Evolutionary conservation across 129 eudicot genomes (phyloP), one percentile per base, ranked within the genome.

Genomic region (Chrysanthemum seticuspe): DNA sequence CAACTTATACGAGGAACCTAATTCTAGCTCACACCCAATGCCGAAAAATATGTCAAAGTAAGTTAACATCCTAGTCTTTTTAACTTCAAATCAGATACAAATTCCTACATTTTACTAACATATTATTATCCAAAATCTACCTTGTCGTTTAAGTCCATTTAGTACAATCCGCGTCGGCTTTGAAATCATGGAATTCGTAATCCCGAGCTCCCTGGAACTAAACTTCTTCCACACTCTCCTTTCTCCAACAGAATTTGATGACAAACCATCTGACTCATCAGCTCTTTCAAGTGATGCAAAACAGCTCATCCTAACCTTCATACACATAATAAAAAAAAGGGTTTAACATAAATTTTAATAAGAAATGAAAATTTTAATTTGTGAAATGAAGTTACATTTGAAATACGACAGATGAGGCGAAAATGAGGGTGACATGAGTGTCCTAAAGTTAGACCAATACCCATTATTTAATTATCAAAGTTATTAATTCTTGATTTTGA

Each of bases 161-260:
- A 93, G 84, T 15, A 93, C 96, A 14, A 80, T 50, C 75, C 86
- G 73, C 0, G 96, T 76, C 68, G 96, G 79, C 78, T 73, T 80
- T 3, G 95, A 27, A 62, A 93, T 93, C 82, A 79, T 80, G 0
- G 86, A 76, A 55, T 65, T 78, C 56, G 76, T 76, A 62, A 89
- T 85, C 61, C 92, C 96, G 67, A 92, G 85, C 29, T 92, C 98
- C 62, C 83, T 76, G 5, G 96, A 89, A 57, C 83, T 82, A 74
- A 83, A 83, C 62, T 71, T 87, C 81, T 82, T 89, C 96, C 96
- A 89, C 58, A 74, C 49, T 13, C 11, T 29, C 47, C 69, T 68
- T 13, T 44, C 79, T 63, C 57, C 85, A 68, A 65, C 79, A 53
- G 72, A 74, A 25, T 72, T 73, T 2, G 31, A 14, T 36, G 66